Base-by-base conservation (phyloP, 768 basidiomycete genomes). In the Leucosporidium yakuticum region DNA sequence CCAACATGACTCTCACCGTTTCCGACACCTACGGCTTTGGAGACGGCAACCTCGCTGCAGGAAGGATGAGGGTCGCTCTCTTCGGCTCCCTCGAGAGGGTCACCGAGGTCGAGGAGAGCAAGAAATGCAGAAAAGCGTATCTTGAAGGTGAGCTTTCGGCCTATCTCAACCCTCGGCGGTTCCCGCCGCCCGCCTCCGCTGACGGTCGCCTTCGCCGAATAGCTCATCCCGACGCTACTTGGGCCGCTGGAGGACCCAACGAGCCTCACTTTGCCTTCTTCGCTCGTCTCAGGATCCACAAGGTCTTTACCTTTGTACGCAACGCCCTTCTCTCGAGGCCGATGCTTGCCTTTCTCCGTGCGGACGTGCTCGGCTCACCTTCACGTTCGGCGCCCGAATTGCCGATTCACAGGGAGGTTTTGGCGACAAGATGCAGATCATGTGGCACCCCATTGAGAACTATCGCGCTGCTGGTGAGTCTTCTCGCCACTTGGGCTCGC, bases 381-480 rank as follows among this genome's bases (percentile, higher is more conserved):
- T 20, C 44, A 44, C 39, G 25, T 17, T 25, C 59, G 27, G 6
- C 31, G 11, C 15, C 6, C 12, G 23, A 21, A 15, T 14, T 47
- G 31, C 27, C 3, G 31, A 12, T 29, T 11, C 29, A 7, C 60
- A 64, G 68, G 39, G 63, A 32, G 71, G 74, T 23, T 70, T 73
- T 60, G 71, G 74, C 48, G 69, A 70, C 64, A 69, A 70, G 17
- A 62, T 70, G 14, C 70, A 63, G 56, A 74, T 74, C 54, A 70
- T 73, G 17, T 75, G 74, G 74, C 57, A 74, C 32, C 73, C 73
- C 7, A 62, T 74, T 27, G 74, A 75, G 23, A 50, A 66, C 36
- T 75, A 74, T 64, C 67, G 65, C 29, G 57, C 32, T 1, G 58
- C 64, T 17, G 65, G 65, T 14, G 44, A 31, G 32, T 53, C 59